A percentile compares a stretch with the other conserved stretches of the same genome.
Conservation (phyloP, 192 early-diverging fungal species). For the Borealophlyctis nickersoniae region DNA sequence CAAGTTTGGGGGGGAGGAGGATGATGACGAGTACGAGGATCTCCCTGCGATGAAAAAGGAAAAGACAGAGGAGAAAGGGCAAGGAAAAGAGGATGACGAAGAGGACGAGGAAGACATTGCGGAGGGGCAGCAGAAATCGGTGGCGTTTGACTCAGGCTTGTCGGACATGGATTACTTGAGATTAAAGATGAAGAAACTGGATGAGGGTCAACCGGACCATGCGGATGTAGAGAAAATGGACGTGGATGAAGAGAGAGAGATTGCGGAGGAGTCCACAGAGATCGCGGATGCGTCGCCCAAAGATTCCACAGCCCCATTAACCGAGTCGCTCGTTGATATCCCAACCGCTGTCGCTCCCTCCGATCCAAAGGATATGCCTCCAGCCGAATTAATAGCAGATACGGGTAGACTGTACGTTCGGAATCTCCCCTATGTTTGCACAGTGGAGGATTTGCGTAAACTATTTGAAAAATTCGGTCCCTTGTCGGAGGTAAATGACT, state of each 20-base stretch:
- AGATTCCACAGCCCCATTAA: neutral
- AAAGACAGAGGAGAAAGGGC: slow-evolving; percentile 33
- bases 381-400: slow-evolving; percentile 75
- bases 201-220: slow-evolving; percentile 16
- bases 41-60: slow-evolving; percentile 48
- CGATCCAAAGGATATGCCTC: slow-evolving; percentile 16
- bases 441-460: slow-evolving; percentile 79
- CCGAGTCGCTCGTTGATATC: slow-evolving; percentile 11
- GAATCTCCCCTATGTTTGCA: slow-evolving; percentile 88
- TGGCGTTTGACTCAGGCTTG: slow-evolving; percentile 38
- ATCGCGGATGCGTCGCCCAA: neutral
- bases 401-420: slow-evolving; percentile 93
- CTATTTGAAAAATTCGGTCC: slow-evolving; percentile 86
- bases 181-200: slow-evolving; percentile 41
- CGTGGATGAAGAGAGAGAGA: slow-evolving; percentile 26
- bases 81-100: slow-evolving; percentile 30
- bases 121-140: slow-evolving; percentile 23
- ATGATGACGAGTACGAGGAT: slow-evolving; percentile 79
- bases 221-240: slow-evolving; percentile 16
- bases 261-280: neutral
- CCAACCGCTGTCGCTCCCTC: slow-evolving; percentile 1
- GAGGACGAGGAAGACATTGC: neutral
- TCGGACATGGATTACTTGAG: slow-evolving; percentile 55
- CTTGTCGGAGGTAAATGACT: slow-evolving; percentile 66
- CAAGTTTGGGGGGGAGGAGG: slow-evolving; percentile 50